Evolutionary conservation across 176 grass and related monocot species (phyloP).

Genomic region (Rhynchospora tenuis): DNA sequence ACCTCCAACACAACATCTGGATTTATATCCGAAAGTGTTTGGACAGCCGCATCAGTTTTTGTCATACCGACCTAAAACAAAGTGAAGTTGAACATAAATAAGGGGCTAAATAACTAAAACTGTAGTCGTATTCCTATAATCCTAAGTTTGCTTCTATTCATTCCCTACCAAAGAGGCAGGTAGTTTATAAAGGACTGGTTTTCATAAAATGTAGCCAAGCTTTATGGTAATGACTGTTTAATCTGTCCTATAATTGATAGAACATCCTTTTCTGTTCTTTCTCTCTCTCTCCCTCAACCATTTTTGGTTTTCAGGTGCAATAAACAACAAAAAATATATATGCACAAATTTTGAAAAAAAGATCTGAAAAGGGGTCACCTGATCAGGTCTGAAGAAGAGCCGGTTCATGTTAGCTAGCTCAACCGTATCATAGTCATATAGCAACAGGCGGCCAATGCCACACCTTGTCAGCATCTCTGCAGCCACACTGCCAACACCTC

Average conservation of each 20-base stretch:
- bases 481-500: slow-evolving; percentile 93
- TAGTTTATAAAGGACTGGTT: neutral
- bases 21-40: slow-evolving; percentile 93
- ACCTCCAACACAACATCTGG: slow-evolving; percentile 88
- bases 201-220: too few relatives aligned
- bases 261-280: neutral
- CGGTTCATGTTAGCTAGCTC: slow-evolving; percentile 99
- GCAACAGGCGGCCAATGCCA: slow-evolving; percentile 84
- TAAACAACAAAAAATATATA: neutral
- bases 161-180: neutral
- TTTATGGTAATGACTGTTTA: too few relatives aligned
- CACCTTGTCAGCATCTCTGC: slow-evolving; percentile 97
- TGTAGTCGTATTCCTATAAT: neutral
- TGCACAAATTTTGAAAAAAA: neutral
- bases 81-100: slow-evolving; percentile 9
- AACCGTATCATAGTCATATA: slow-evolving; percentile 96
- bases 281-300: neutral
- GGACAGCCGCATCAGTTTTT: slow-evolving; percentile 94
- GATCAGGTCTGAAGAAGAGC: slow-evolving; percentile 94
- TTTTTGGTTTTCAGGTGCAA: neutral
- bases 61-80: slow-evolving; percentile 81
- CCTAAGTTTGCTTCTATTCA: neutral
- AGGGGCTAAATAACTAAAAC: neutral
- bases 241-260: neutral
- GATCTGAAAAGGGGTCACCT: slow-evolving; percentile 35